Percentiles rank a stretch among this genome's conserved stretches.
phyloP scores from a whole-genome alignment of 345 rosid species.

The Camelina laxa region DNA sequence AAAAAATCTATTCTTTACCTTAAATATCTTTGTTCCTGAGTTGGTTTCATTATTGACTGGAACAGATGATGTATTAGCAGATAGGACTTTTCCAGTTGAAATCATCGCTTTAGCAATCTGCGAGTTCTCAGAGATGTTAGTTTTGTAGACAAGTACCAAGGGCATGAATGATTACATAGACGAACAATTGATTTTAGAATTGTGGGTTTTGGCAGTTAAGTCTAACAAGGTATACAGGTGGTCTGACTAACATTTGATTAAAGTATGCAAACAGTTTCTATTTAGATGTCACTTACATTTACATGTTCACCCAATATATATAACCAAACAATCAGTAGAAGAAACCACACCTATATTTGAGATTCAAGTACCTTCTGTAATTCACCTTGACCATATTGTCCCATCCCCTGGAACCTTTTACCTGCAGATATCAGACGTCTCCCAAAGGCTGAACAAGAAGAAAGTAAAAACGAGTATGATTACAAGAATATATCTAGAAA shows the following conservation, averaged over 20 bases:
- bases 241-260: no score
- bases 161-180: not conserved
- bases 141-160: not conserved
- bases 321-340: not conserved
- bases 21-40: constrained; percentile 60
- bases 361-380: constrained; percentile 67
- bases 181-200: not conserved
- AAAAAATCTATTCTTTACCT: constrained; percentile 55
- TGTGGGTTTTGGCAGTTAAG: not conserved
- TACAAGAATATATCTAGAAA: constrained; percentile 38
- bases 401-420: constrained; percentile 87
- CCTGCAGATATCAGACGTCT: constrained; percentile 82
- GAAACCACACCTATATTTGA: constrained; percentile 33
- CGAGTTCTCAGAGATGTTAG: constrained; percentile 23
- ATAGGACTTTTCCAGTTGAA: constrained; percentile 62
- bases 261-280: not conserved
- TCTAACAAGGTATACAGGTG: not conserved
- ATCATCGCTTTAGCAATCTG: constrained; percentile 89
- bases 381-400: constrained; percentile 95
- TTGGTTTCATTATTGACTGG: constrained; percentile 49
- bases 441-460: constrained; percentile 71
- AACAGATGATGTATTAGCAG: constrained; percentile 52
- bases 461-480: constrained; percentile 37
- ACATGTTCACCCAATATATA: not conserved
- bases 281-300: not conserved